Evolutionary conservation across 2,329 filamentous ascomycete genomes (phyloP).

Genomic region (Samsoniella hepiali): DNA sequence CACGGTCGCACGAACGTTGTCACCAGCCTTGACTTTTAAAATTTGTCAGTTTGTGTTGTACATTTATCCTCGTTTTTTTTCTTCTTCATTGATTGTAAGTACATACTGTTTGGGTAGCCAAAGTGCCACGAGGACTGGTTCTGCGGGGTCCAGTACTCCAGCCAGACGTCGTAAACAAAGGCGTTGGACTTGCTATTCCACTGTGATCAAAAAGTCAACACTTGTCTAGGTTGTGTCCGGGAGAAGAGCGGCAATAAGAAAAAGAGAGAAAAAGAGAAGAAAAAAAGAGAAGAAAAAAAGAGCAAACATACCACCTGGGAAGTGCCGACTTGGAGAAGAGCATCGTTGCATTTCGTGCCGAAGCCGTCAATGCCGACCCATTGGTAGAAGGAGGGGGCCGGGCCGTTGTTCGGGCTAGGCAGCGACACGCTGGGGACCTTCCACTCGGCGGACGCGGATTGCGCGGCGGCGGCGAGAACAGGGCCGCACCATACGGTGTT

Average conservation of each 20-base stretch:
- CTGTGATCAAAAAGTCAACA: not conserved
- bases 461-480: not conserved
- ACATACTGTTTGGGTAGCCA: not conserved
- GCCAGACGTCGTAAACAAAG: conserved; percentile 6
- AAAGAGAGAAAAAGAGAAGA: not conserved
- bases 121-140: conserved; percentile 6
- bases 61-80: not conserved
- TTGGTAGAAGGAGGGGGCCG: not conserved
- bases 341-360: not conserved
- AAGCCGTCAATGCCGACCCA: conserved; percentile 7
- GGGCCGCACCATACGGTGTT: conserved; percentile 4
- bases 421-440: not conserved
- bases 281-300: not conserved
- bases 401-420: not conserved
- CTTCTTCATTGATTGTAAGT: not conserved
- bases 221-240: no score
- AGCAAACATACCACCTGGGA: conserved; percentile 3
- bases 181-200: not conserved
- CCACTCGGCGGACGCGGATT: not conserved
- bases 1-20: conserved; percentile 1
- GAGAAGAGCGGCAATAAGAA: no score
- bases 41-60: not conserved
- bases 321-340: conserved; percentile 6
- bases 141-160: not conserved
- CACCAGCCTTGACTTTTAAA: not conserved